These are phyloP conservation scores for Penicillium coprophilum DNA, from an alignment of 495 filamentous ascomycete genomes.

Conservation along the genomic window DNA sequence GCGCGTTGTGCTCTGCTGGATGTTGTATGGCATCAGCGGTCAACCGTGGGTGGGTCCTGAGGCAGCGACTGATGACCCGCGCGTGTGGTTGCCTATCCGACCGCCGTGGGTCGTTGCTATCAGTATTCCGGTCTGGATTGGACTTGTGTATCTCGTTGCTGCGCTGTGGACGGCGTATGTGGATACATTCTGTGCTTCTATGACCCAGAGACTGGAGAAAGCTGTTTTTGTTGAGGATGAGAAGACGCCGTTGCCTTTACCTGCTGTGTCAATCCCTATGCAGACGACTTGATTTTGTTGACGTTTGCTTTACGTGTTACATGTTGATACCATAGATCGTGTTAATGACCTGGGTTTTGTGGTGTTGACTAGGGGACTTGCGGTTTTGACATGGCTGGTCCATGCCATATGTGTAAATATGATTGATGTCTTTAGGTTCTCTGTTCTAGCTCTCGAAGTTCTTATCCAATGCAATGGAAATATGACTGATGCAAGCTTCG, in stretches of 20 bases:
- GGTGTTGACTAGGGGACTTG: neutral
- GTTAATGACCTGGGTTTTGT: neutral
- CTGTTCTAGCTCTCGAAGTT: neutral
- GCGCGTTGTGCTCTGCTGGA: constrained; percentile 61
- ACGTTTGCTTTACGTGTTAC: neutral
- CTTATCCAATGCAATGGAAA: neutral
- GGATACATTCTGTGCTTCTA: constrained; percentile 60
- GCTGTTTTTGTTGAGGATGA: constrained; percentile 54
- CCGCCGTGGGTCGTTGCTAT: constrained; percentile 46
- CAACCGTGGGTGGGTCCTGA: constrained; percentile 50
- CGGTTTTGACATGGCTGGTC: neutral
- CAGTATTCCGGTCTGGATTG: constrained; percentile 57
- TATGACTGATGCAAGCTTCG: neutral
- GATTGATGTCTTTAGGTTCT: neutral
- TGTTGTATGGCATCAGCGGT: constrained; percentile 57
- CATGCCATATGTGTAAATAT: constrained; percentile 1
- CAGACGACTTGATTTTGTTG: constrained; percentile 33
- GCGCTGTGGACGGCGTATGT: constrained; percentile 65
- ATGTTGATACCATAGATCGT: neutral
- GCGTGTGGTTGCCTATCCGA: constrained; percentile 37
- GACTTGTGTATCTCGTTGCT: constrained; percentile 56
- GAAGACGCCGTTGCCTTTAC: constrained; percentile 44
- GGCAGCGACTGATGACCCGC: constrained; percentile 46
- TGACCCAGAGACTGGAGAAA: constrained; percentile 58
- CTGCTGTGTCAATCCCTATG: constrained; percentile 36